Base-by-base conservation (phyloP, 768 basidiomycete genomes). In the Boletus sp. region DNA sequence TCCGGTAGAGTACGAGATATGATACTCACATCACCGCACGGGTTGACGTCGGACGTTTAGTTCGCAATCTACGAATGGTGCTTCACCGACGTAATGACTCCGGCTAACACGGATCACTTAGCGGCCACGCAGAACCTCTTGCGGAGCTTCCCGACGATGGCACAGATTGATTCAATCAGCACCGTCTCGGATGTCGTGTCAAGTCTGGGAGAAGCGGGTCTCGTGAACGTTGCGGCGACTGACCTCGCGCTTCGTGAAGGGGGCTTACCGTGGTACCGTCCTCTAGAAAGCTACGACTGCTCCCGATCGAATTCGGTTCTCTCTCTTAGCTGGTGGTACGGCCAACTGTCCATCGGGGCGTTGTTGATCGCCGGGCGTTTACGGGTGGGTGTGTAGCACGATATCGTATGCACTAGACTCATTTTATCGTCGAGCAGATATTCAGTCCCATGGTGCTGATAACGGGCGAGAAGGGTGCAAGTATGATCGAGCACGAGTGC, bases 11-110 rank as follows among this genome's bases (percentile, higher is more conserved):
- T 57, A 48, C 15, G 56, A 30, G 14, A 20, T 8, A 42, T 12
- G 20, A 18, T 10, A 10, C 12, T 15, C 24, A 28, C 18, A 9
- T 24, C 4, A 15, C n/a, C 4, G 14, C 10, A 0, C 28, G 32
- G 3, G 20, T 30, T 57, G 33, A 57, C 5, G 9, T 41, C 15
- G 6, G 28, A 14, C 28, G n/a, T 41, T 11, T 37, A 54, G 52
- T 57, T 54, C 6, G 56, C 52, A 3, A 36, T 42, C 12, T 57
- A 57, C 7, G 56, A 57, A 37, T 57, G 56, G 52, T 48, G 56
- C 20, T 49, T 57, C 45, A 48, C 52, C 2, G 39, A 48, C 2
- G 52, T n/a, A 15, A 52, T 57, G 47, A 32, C 47, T 8, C n/a
- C 2, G 9, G 36, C 46, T 14, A 44, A 48, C 11, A 14, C 17